Base-by-base conservation (phyloP, 1,284 basidiomycete genomes). In the Tausonia pullulans region DNA sequence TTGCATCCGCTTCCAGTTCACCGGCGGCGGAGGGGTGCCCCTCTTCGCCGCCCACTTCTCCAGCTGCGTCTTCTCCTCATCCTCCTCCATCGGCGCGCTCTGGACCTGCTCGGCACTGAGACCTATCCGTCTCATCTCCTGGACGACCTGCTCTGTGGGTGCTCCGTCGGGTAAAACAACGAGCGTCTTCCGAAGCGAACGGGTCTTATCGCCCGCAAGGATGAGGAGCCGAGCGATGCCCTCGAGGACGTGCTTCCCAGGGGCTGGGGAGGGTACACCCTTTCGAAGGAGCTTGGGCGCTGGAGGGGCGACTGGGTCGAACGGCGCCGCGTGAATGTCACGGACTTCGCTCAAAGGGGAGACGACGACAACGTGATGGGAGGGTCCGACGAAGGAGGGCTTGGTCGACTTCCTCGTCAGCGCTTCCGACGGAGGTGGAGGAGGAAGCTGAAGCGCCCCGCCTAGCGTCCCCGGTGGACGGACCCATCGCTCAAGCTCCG, bases 361-460 rank as follows among this genome's bases (percentile, higher is more conserved):
- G 40, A 61, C 51, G 41, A 53, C 43, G 14, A 61, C 51, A 43
- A 61, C 60, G 51, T 61, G 60, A 61, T 61, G 60, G 39, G 40
- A 14, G n/a, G 27, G 27, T 27, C 27, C 27, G 27, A 27, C 27
- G 27, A 27, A 27, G 27, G 27, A 27, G 27, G 27, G 27, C 27
- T 27, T 27, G 27, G 27, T 27, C 27, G 27, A 27, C 27, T 27
- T 27, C 27, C 27, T 27, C 27, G 27, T 27, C 27, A 27, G 27
- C 27, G 27, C 27, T 27, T 27, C 27, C 27, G 27, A 27, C 27
- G 27, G 27, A 27, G 27, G 27, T 27, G 27, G 27, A 27, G 27
- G 27, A 27, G 27, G 27, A 27, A 27, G 27, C 27, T 27, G 27
- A 27, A 27, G 27, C 27, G 27, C 27, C 27, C 27, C 27, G 27